Evolutionary conservation across 2,329 filamentous ascomycete genomes (phyloP).

Genomic region (Bipolaris bicolor): DNA sequence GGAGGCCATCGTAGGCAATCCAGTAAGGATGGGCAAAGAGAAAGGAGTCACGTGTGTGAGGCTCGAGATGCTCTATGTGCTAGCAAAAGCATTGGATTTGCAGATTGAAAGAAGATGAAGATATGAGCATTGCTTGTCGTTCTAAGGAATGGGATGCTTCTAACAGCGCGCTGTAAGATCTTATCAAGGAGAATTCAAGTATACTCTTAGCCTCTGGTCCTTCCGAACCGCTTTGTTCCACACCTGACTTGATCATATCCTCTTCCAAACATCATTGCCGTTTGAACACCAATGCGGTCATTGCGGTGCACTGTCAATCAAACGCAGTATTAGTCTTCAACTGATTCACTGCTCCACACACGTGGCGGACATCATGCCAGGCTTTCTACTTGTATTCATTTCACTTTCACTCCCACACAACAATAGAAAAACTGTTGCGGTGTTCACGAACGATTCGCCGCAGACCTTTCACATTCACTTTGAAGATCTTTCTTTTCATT

Average conservation of each 20-base stretch:
- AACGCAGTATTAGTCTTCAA: neutral
- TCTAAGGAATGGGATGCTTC: neutral
- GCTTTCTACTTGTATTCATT: slow-evolving; percentile 5
- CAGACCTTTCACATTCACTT: neutral
- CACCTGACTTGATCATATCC: neutral
- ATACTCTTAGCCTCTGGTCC: neutral
- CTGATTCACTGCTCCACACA: slow-evolving; percentile 1
- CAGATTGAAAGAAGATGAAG: slow-evolving; percentile 29
- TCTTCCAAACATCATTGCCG: neutral
- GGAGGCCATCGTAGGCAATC: slow-evolving; percentile 59
- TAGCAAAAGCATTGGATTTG: slow-evolving; percentile 53
- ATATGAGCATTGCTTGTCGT: neutral
- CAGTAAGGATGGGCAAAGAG: slow-evolving; percentile 50
- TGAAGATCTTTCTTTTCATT: neutral
- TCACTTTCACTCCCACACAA: slow-evolving; percentile 1
- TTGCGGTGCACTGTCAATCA: neutral
- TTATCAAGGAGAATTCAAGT: neutral
- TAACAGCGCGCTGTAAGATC: no score
- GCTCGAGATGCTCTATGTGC: slow-evolving; percentile 54
- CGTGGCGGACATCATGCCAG: slow-evolving; percentile 1
- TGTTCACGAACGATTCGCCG: neutral
- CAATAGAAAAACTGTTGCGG: neutral
- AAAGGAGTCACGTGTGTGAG: slow-evolving; percentile 51
- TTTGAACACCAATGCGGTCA: neutral
- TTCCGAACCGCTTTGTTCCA: neutral